Evolutionary conservation across 768 basidiomycete species (phyloP), one percentile per base, ranked within the genome.

Genomic region (Porphyrellus cyaneotinctus): DNA sequence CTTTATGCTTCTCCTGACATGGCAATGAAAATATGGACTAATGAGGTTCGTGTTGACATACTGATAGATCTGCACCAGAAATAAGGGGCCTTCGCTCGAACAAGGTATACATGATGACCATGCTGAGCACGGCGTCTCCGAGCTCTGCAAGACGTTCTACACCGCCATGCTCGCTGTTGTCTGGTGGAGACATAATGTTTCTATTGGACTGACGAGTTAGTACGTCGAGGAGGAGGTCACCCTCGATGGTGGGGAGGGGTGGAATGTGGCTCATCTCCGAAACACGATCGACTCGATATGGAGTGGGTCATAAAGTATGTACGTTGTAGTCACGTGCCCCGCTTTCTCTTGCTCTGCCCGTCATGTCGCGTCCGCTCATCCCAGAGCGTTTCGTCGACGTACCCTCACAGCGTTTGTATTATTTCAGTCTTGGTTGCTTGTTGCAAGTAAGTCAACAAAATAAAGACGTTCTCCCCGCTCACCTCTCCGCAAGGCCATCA

Each of bases 341-440:
- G 20, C 43, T 44, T 15, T 37, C 56, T 45, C 38, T 48, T n/a
- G n/a, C 31, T 46, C 56, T 30, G 32, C 22, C 24, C 37, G 32
- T 38, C 59, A 63, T 61, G 60, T 49, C 61, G 49, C 64, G 59
- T 43, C 77, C 91, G 37, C 73, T 88, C 33, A 83, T 95, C 46
- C 81, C 91, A 28, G 86, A 90, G 68, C 78, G 76, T 51, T 83
- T 83, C 64, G 58, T 93, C 28, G 87, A 89, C 63, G 74, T 84
- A 6, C 88, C 89, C 20, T 85, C 89, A 15, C 89, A 92, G 65
- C 78, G 93, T 45, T 78, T 89, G 7, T 91, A 94, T 62, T 79
- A 80, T 57, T 74, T 91, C 39, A 87, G 90, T 54, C 70, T 92
- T 23, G 88, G 85, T 9, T 78, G 84, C 36, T 74, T 92, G 2